Percentiles rank a stretch among this genome's conserved stretches.
Evolutionary conservation across 2,329 filamentous ascomycete genomes (phyloP).

Genomic region (Aspergillus ochraceoroseus): DNA sequence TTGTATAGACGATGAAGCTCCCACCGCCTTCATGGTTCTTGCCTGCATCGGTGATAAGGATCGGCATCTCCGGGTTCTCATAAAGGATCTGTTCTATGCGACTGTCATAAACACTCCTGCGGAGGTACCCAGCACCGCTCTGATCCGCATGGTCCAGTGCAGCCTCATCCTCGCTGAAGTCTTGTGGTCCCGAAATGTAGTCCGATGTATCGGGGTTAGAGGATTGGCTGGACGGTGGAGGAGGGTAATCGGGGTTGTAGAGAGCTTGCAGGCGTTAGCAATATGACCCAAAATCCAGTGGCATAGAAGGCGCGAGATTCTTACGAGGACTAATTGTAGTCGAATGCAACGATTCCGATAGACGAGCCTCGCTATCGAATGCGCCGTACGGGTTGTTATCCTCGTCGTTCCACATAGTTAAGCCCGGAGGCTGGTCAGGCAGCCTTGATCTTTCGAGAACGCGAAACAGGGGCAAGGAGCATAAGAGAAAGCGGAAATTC

Average conservation of each 20-base stretch:
- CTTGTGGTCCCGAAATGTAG: constrained; percentile 49
- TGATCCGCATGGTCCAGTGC: constrained; percentile 49
- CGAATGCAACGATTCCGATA: constrained; percentile 64
- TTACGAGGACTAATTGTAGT: constrained; percentile 48
- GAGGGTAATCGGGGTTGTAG: constrained; percentile 58
- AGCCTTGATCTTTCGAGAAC: constrained; percentile 17
- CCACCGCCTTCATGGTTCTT: constrained; percentile 91
- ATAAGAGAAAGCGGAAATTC: not conserved
- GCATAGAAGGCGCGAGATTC: constrained; percentile 32
- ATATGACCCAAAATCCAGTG: too few species aligned
- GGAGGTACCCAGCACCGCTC: constrained; percentile 48
- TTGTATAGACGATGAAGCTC: constrained; percentile 94
- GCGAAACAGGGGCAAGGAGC: not conserved
- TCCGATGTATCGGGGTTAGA: constrained; percentile 62
- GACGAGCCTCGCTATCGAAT: constrained; percentile 80
- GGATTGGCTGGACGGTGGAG: constrained; percentile 66
- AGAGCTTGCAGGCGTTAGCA: constrained; percentile 36
- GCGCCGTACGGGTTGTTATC: constrained; percentile 97
- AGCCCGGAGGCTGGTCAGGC: constrained; percentile 16
- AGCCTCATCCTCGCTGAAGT: constrained; percentile 58
- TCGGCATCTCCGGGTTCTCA: constrained; percentile 83
- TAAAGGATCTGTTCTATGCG: constrained; percentile 96
- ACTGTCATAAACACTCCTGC: constrained; percentile 84
- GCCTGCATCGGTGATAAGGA: constrained; percentile 88
- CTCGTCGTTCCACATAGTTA: constrained; percentile 95